Conservation (phyloP, 148 eudicot species). For the Euryodendron excelsum region DNA sequence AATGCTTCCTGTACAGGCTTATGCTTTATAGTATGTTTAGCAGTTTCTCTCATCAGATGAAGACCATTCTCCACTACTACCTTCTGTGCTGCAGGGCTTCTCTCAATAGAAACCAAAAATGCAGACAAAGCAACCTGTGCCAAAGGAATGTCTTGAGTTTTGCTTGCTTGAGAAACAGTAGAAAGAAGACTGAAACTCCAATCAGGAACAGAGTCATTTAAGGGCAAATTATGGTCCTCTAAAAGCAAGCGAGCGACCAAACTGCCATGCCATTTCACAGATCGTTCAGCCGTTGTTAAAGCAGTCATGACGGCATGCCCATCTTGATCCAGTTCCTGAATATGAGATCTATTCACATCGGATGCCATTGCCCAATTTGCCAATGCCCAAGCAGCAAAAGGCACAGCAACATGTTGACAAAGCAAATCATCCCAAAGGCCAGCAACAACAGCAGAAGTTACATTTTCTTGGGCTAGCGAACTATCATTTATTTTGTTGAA, state of each 20-base stretch:
- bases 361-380: conserved; percentile 99
- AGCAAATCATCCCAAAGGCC: conserved; percentile 99
- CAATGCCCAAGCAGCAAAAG: conserved; percentile 97
- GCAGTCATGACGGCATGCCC: conserved; percentile 92
- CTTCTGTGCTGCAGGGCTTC: conserved; percentile 66
- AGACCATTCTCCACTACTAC: conserved; percentile 85
- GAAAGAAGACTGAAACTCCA: conserved; percentile 91
- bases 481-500: conserved; percentile 47
- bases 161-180: conserved; percentile 86
- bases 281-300: conserved; percentile 85
- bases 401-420: conserved; percentile 94
- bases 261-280: conserved; percentile 98
- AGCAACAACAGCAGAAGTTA: conserved; percentile 81
- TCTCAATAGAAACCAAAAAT: conserved; percentile 77
- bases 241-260: conserved; percentile 85
- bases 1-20: conserved; percentile 76
- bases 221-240: conserved; percentile 65
- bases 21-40: conserved; percentile 64
- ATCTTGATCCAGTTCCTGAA: conserved; percentile 88
- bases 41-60: conserved; percentile 76
- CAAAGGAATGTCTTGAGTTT: conserved; percentile 69
- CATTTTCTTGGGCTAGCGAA: conserved; percentile 41
- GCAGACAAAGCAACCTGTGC: conserved; percentile 85
- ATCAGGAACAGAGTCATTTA: conserved; percentile 76
- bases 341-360: conserved; percentile 70